Evolutionary conservation across 768 basidiomycete species (phyloP).

Genomic region (Boletellus emodensis): DNA sequence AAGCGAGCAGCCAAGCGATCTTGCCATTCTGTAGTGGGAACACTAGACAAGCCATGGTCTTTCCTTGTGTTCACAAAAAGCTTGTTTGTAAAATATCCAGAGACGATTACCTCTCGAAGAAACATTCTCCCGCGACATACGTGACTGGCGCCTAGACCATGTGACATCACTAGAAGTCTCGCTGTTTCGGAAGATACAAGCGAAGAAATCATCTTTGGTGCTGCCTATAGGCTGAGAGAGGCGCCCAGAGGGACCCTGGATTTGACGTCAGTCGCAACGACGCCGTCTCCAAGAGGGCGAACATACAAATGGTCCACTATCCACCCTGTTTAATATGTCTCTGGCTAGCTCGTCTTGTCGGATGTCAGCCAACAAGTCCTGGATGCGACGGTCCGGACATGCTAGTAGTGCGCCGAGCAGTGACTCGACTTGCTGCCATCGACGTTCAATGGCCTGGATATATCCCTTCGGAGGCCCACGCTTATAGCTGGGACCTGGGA

Average conservation of each 20-base stretch:
- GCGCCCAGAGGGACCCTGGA: slow-evolving; percentile 67
- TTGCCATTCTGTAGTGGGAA: slow-evolving; percentile 76
- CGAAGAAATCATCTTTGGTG: slow-evolving; percentile 76
- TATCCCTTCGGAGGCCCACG: slow-evolving; percentile 88
- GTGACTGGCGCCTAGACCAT: slow-evolving; percentile 66
- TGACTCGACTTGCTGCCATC: slow-evolving; percentile 91
- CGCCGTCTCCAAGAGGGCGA: neutral
- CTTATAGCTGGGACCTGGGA: slow-evolving; percentile 69
- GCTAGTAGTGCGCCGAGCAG: slow-evolving; percentile 79
- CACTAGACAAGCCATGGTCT: slow-evolving; percentile 59
- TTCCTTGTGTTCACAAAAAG: slow-evolving; percentile 2
- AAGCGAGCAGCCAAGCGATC: slow-evolving; percentile 61
- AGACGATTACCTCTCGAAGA: slow-evolving; percentile 52
- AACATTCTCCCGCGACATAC: slow-evolving; percentile 75
- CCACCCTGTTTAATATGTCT: slow-evolving; percentile 73
- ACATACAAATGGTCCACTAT: slow-evolving; percentile 74
- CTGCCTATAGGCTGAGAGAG: slow-evolving; percentile 55
- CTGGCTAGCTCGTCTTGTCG: slow-evolving; percentile 71
- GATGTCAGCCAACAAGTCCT: slow-evolving; percentile 58
- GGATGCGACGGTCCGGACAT: slow-evolving; percentile 62
- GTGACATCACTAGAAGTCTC: slow-evolving; percentile 51
- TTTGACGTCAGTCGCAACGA: slow-evolving; percentile 5
- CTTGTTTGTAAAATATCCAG: neutral
- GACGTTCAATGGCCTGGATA: slow-evolving; percentile 87
- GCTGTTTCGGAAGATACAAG: slow-evolving; percentile 63